Conservation (phyloP, 306 rosid genomes). For the Arachis hypogaea region DNA sequence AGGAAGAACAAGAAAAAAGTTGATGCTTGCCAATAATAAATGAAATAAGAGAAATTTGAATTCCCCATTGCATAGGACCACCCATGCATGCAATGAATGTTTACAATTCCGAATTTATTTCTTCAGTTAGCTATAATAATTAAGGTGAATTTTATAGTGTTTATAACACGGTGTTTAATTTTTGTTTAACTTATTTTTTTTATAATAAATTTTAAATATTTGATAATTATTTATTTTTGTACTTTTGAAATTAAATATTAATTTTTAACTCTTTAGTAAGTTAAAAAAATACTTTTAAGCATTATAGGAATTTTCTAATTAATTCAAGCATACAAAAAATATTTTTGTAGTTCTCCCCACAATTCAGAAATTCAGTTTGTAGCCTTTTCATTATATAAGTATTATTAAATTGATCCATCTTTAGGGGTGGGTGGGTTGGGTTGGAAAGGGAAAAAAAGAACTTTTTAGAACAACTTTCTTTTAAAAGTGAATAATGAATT, state of each 20-base stretch:
- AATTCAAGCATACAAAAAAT: constrained; percentile 6
- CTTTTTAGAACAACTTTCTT: too few relatives aligned
- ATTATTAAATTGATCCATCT: neutral
- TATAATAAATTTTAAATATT: too few relatives aligned
- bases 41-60: neutral
- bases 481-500: too few relatives aligned
- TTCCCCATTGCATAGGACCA: constrained; percentile 12
- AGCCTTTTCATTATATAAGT: neutral
- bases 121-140: neutral
- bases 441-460: too few relatives aligned
- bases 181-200: too few relatives aligned
- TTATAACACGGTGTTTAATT: too few relatives aligned
- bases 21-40: neutral
- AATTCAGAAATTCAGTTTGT: neutral
- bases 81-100: constrained; percentile 13
- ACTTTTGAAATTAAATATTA: too few relatives aligned
- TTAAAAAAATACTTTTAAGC: too few relatives aligned
- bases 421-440: neutral
- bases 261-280: too few relatives aligned
- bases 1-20: neutral
- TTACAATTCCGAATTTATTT: constrained; percentile 5
- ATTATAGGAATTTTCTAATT: neutral
- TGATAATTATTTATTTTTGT: too few relatives aligned
- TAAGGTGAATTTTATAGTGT: too few relatives aligned
- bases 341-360: constrained; percentile 2